Evolutionary conservation across 441 rosid species (phyloP), one percentile per base, ranked within the genome.

Genomic region (Isatis lusitanica): DNA sequence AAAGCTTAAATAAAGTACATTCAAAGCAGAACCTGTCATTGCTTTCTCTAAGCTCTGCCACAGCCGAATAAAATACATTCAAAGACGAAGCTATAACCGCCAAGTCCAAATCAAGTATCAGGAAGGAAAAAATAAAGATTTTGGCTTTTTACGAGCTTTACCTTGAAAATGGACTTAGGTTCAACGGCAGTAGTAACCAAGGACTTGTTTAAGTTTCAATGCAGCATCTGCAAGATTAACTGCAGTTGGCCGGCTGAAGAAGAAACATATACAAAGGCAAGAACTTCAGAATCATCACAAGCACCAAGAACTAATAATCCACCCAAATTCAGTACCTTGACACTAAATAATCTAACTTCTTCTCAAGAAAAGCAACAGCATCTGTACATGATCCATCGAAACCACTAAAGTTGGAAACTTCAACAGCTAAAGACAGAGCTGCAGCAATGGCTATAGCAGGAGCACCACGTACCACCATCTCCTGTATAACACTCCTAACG

Each of bases 401-500:
- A 73, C 64, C 81, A 71, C 73, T 68, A 31, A 89, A 84, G 79
- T 80, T 79, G 70, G 42, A 86, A 18, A 88, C 97, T 81, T 94
- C 96, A 6, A 92, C 96, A 0, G 98, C 97, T 66, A 94, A 86
- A 67, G 99, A 86, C 48, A 94, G 92, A 1, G 96, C 94, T 4
- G 96, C 98, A 3, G 99, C 87, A 59, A 94, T 89, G 35, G 99
- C 99, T 60, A 92, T 92, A 42, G 99, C 99, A 53, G 99, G 99
- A 42, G 98, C 99, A 70, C 98, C 99, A 9, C 99, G 96, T 24
- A 94, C 99, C 17, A 94, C 94, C 98, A 94, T 94, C 40, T 90
- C 97, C 62, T 83, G 86, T 71, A 94, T 89, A 16, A 94, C 96
- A 39, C 70, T 78, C 97, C 98, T 91, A 16, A 47, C 59, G 38